These are phyloP conservation scores for Ambrosia artemisiifolia DNA, from an alignment of 129 eudicot species.

Conservation along the genomic window DNA sequence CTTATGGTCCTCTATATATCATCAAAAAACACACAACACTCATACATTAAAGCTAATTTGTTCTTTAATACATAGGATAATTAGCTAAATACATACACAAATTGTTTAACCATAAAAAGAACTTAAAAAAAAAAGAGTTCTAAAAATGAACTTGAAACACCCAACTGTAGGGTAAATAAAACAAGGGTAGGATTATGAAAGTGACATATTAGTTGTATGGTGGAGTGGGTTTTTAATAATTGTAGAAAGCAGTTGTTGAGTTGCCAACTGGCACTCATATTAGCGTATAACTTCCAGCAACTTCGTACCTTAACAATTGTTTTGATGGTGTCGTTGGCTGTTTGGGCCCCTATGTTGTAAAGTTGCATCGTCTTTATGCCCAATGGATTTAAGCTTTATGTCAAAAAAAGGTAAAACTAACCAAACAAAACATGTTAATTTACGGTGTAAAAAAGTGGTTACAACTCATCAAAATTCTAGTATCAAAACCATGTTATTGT, in stretches of 20 bases:
- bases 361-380: not conserved
- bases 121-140: no score
- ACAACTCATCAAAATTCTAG: constrained; percentile 6
- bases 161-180: not conserved
- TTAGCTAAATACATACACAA: no score
- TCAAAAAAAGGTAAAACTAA: not conserved
- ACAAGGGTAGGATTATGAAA: not conserved
- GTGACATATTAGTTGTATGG: not conserved
- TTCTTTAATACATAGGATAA: no score
- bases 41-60: no score
- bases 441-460: constrained; percentile 11
- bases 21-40: no score
- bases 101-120: no score
- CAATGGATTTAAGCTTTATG: no score
- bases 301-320: not conserved
- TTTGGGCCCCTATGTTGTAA: not conserved
- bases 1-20: no score
- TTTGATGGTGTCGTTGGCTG: constrained; percentile 7
- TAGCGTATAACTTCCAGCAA: constrained; percentile 1
- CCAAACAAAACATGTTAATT: constrained; percentile 6
- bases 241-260: not conserved
- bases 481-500: no score
- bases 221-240: constrained; percentile 12
- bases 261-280: not conserved
- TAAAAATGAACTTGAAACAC: no score